Evolutionary conservation across 176 grass and related monocot species (phyloP).

Genomic region (Oryza glaberrima): DNA sequence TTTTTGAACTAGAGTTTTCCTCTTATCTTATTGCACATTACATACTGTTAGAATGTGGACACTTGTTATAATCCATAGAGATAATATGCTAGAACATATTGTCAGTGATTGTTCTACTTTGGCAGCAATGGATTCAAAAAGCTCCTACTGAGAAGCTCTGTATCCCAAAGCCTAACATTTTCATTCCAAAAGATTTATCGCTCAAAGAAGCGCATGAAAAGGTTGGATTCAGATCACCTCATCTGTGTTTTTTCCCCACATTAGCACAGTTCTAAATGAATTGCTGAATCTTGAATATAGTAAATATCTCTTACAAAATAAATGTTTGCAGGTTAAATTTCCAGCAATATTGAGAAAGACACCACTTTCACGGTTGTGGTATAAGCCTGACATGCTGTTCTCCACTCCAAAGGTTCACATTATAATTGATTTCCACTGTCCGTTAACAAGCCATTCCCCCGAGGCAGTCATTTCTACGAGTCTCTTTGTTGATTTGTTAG

Average conservation of each 20-base stretch:
- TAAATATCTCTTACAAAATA: conserved; percentile 31
- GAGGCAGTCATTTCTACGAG: conserved; percentile 68
- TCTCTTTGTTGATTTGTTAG: conserved; percentile 72
- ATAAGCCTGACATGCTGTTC: conserved; percentile 80
- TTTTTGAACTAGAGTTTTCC: background rate
- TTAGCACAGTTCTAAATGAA: conserved; percentile 14
- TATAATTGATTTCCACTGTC: conserved; percentile 92
- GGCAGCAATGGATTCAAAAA: conserved; percentile 83
- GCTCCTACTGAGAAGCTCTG: conserved; percentile 78
- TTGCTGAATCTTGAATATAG: background rate
- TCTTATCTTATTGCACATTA: conserved; percentile 13
- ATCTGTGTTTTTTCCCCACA: background rate
- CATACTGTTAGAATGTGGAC: background rate
- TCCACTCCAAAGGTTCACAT: conserved; percentile 83
- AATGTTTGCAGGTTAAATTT: conserved; percentile 62
- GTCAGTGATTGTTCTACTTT: conserved; percentile 41
- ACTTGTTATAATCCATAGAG: background rate
- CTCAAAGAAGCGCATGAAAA: conserved; percentile 75
- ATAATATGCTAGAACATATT: conserved; percentile 14
- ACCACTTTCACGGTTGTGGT: conserved; percentile 81
- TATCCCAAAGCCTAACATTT: conserved; percentile 87
- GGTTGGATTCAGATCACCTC: conserved; percentile 43
- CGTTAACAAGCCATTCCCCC: conserved; percentile 76
- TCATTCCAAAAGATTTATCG: conserved; percentile 85
- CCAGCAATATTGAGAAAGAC: conserved; percentile 74